Percentiles rank a stretch among this genome's conserved stretches.
Conservation (phyloP, 768 basidiomycete species). For the Phaffia australis region DNA sequence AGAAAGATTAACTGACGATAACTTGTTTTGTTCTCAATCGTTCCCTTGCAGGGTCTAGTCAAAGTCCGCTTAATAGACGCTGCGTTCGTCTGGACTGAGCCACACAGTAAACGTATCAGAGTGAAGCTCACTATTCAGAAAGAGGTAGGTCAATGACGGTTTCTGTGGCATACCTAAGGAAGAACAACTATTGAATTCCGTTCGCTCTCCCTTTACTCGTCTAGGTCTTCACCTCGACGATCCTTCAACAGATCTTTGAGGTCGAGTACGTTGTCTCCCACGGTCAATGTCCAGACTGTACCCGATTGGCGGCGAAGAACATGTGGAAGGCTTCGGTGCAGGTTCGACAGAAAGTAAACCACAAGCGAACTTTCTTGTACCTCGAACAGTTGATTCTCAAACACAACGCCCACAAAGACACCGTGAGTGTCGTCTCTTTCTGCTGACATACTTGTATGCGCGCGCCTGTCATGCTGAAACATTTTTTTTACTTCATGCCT, state of each 20-base stretch:
- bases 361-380: conserved; percentile 95
- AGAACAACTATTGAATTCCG: background rate
- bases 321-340: conserved; percentile 98
- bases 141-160: conserved; percentile 51
- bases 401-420: conserved; percentile 75
- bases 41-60: conserved; percentile 44
- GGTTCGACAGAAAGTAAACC: conserved; percentile 96
- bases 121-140: conserved; percentile 97
- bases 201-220: background rate
- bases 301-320: conserved; percentile 91
- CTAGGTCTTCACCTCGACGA: conserved; percentile 82
- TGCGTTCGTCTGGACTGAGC: conserved; percentile 98
- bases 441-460: background rate
- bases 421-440: background rate
- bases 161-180: background rate
- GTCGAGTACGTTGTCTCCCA: conserved; percentile 69
- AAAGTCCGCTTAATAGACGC: conserved; percentile 97
- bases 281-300: conserved; percentile 88
- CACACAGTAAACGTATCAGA: conserved; percentile 83
- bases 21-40: background rate
- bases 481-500: conserved; percentile 41
- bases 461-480: background rate
- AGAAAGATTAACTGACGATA: background rate
- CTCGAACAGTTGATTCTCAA: conserved; percentile 95
- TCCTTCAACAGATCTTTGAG: conserved; percentile 95